Evolutionary conservation across 2,329 filamentous ascomycete species (phyloP).

Genomic region (Cercospora brassicicola): DNA sequence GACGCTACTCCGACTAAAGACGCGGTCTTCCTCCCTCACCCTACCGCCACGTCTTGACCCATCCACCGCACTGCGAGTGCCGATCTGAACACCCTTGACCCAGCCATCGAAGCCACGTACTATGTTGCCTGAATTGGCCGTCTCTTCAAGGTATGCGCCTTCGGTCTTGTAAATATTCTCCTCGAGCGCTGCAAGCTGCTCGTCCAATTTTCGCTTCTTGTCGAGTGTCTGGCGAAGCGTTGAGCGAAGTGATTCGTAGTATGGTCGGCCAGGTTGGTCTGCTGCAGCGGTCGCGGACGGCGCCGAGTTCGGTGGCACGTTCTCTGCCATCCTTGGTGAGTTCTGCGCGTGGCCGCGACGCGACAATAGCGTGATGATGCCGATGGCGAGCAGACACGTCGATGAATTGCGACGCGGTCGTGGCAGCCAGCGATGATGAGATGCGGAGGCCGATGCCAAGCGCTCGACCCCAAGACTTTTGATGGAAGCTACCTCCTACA

Average conservation of each 20-base stretch:
- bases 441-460: not conserved
- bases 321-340: constrained; percentile 50
- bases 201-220: constrained; percentile 65
- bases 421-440: not conserved
- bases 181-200: constrained; percentile 56
- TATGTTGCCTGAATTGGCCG: constrained; percentile 82
- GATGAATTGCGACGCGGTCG: not conserved
- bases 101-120: constrained; percentile 98
- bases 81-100: constrained; percentile 73
- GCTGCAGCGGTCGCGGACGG: constrained; percentile 36
- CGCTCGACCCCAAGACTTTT: not conserved
- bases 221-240: constrained; percentile 67
- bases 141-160: constrained; percentile 85
- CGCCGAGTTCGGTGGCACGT: constrained; percentile 42
- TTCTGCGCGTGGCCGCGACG: not conserved
- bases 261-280: constrained; percentile 54
- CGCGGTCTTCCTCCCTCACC: constrained; percentile 68
- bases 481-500: not conserved
- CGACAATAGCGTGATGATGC: not conserved
- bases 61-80: constrained; percentile 49
- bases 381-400: not conserved
- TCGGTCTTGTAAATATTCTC: constrained; percentile 83
- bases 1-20: constrained; percentile 56
- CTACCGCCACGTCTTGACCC: constrained; percentile 65
- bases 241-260: constrained; percentile 70